Conservation (phyloP, 768 basidiomycete genomes). For the Tylopilus sp. region DNA sequence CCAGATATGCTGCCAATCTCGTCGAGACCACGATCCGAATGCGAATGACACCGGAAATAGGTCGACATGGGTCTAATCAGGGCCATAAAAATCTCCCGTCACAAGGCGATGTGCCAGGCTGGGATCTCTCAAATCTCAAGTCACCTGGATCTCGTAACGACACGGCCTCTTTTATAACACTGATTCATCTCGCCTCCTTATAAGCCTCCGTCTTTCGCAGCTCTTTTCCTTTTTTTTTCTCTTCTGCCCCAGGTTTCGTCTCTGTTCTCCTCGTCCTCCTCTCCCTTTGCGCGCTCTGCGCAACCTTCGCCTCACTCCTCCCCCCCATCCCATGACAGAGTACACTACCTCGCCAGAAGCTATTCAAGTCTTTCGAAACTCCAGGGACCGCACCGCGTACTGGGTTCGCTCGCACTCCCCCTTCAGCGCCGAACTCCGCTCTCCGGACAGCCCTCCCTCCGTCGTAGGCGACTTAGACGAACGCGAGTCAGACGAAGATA, state of each 20-base stretch:
- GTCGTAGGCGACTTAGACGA: constrained; percentile 37
- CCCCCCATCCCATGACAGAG: constrained; percentile 54
- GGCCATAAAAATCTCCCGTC: constrained; percentile 13
- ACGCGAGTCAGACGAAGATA: constrained; percentile 39
- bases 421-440: constrained; percentile 39
- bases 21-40: constrained; percentile 22
- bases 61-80: constrained; percentile 25
- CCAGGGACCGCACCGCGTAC: constrained; percentile 58
- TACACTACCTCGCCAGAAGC: constrained; percentile 59
- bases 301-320: neutral
- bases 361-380: constrained; percentile 51
- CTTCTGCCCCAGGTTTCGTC: constrained; percentile 1
- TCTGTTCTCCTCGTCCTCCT: neutral
- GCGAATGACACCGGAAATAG: constrained; percentile 27
- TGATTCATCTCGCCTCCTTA: constrained; percentile 15
- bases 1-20: constrained; percentile 23
- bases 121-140: constrained; percentile 24
- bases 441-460: constrained; percentile 58
- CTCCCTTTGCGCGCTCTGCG: neutral
- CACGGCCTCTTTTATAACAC: constrained; percentile 23
- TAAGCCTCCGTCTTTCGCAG: constrained; percentile 16
- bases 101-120: constrained; percentile 5
- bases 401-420: constrained; percentile 56
- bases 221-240: constrained; percentile 9
- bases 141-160: constrained; percentile 22